Base-by-base conservation (phyloP, 78 protist genomes). In the Dictyostelium brefeldianum region DNA sequence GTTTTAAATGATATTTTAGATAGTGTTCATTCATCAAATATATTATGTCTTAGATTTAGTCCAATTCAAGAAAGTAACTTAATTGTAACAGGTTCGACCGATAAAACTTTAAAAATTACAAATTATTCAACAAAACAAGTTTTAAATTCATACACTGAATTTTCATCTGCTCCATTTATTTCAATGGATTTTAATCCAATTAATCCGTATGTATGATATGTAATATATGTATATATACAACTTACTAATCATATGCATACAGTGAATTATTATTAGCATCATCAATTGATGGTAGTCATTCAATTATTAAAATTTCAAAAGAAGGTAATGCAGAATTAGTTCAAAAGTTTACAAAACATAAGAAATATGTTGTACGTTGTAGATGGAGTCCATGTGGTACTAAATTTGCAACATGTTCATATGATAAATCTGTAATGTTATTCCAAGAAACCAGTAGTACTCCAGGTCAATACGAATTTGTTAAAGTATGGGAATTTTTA, bases 341-440 rank as follows among this genome's bases (percentile, higher is more conserved):
- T 27, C 90, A 91, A 43, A n/a, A 27, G 43, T 91, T 81, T 75
- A 91, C 67, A 48, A 56, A 73, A 22, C 95, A 91, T 36, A 62
- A 31, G 36, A 91, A 91, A 51, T 91, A 91, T 81, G 95, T 91
- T 53, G 95, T 91, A 8, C 22, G 89, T n/a, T 71, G 36, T 41
- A 80, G 90, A 69, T 91, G 95, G 95, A 77, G 84, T 53, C 82
- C 89, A 50, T 59, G 65, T 43, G 95, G 95, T 50, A 20, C n/a
- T 5, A 48, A n/a, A 29, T 91, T 91, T 56, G 89, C 95, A 25
- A 81, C 95, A 51, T 82, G 90, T 46, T 91, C 95, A 1, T 83
- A 91, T 25, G 95, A 91, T 59, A 82, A 91, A 64, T 71, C 89
- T 1, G 50, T 91, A 46, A 15, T 43, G 12, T 36, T 47, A 75